phyloP scores from a whole-genome alignment of 257 asterid genomes.

The Plantago ovata region DNA sequence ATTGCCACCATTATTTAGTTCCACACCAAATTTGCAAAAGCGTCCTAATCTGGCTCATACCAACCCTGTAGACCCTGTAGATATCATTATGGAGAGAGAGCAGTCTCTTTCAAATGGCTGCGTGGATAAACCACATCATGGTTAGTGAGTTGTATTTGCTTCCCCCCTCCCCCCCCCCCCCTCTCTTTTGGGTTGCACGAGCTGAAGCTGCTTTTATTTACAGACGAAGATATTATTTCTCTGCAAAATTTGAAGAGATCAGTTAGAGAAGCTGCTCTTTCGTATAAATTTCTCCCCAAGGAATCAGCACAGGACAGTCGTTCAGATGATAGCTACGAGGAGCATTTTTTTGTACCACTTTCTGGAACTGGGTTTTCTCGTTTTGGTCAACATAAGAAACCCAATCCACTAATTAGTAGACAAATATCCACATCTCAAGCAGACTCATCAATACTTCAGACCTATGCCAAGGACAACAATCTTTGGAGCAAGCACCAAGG shows the following conservation, averaged over 20 bases:
- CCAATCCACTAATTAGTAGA: slow-evolving; percentile 43
- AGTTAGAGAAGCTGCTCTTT: slow-evolving; percentile 93
- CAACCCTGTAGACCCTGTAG: slow-evolving; percentile 48
- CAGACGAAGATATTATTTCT: slow-evolving; percentile 67
- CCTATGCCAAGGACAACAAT: slow-evolving; percentile 9
- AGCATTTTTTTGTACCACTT: slow-evolving; percentile 79
- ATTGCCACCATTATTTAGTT: slow-evolving; percentile 93
- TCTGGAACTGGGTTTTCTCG: slow-evolving; percentile 66
- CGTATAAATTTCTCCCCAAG: slow-evolving; percentile 43
- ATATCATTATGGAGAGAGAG: slow-evolving; percentile 44
- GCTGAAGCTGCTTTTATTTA: slow-evolving; percentile 23
- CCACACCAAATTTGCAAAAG: slow-evolving; percentile 74
- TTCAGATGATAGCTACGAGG: slow-evolving; percentile 75
- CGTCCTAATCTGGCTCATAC: slow-evolving; percentile 50
- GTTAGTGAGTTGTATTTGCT: slow-evolving; percentile 45
- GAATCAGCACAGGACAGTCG: slow-evolving; percentile 80
- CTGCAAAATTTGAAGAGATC: slow-evolving; percentile 87
- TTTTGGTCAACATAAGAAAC: slow-evolving; percentile 48
- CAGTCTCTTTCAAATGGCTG: slow-evolving; percentile 40
- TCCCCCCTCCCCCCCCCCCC: no score
- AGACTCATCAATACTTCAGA: slow-evolving; percentile 56
- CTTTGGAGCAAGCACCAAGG: slow-evolving; percentile 57
- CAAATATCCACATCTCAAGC: slow-evolving; percentile 52
- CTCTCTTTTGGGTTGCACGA: slow-evolving; percentile 16
- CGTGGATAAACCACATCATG: slow-evolving; percentile 49